Base-by-base conservation (phyloP, 805 yeast species). In the Barnettozyma sp. region DNA sequence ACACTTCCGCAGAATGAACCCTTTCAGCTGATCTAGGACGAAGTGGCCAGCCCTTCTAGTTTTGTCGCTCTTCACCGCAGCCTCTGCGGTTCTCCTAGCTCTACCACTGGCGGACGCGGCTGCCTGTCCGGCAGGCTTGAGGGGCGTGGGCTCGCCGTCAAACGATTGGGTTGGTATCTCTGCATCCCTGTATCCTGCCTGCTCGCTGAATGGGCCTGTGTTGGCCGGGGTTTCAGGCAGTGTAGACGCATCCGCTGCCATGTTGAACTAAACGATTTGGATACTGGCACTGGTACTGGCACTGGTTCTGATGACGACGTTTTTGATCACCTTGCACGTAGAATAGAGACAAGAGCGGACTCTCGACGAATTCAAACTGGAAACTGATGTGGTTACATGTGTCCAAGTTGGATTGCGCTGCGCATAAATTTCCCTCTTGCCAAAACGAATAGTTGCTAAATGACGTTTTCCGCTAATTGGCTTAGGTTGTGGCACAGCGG, bases 11-110 rank as follows among this genome's bases (percentile, higher is more conserved):
- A 32, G 16, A 8, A 37, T 12, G 16, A 42, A 34, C 15, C 36
- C 36, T 29, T 38, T 42, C 33, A 42, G 22, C 14, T 42, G 42
- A 7, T 35, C 36, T 23, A 42, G 24, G 5, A 51, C 7, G 34
- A 51, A 48, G 13, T 36, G 30, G 13, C 54, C 56, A 30, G 41
- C 56, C 30, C 45, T 51, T 40, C 48, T 51, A 2, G 56, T 48
- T 12, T 48, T 50, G 3, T 50, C 52, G 29, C 45, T 39, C 22
- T 40, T 44, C 6, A 48, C 39, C 19, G 46, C 40, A 27, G 42
- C 48, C 26, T 48, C 51, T 20, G 43, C 38, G 6, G 21, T 14
- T 2, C 37, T 23, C 9, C 40, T 29, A 2, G 19, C 31, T 18
- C 44, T 50, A n/a, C 30, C 26, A 12, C 17, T 26, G 8, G 30